These are phyloP conservation scores for Lactuca saligna DNA, from an alignment of 129 eudicot genomes.

Conservation along the genomic window DNA sequence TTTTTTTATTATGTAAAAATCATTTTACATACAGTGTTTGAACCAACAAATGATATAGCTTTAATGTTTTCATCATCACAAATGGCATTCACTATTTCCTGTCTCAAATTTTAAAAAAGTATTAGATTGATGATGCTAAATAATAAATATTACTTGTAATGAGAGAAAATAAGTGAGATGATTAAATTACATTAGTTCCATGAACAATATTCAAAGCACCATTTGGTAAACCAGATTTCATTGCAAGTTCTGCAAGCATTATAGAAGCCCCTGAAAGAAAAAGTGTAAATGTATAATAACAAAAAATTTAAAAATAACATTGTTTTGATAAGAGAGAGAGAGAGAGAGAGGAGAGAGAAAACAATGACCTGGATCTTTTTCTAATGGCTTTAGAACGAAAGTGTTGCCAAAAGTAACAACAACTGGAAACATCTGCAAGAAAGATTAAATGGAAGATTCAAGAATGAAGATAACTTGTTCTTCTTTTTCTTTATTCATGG, in stretches of 20 bases:
- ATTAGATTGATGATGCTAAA: conserved; percentile 4
- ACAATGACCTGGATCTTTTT: conserved; percentile 75
- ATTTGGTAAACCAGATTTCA: conserved; percentile 93
- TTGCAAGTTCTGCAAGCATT: conserved; percentile 90
- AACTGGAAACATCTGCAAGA: conserved; percentile 89
- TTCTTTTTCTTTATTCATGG: too few relatives aligned
- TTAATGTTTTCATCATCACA: conserved; percentile 95
- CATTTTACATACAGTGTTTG: conserved; percentile 77
- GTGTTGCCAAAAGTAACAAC: conserved; percentile 85
- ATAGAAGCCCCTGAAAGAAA: conserved; percentile 83
- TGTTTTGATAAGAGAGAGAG: too few relatives aligned
- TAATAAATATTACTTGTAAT: too few relatives aligned
- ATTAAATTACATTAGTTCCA: conserved; percentile 75
- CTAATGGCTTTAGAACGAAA: conserved; percentile 72
- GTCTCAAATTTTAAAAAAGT: conserved; percentile 35
- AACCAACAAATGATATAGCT: conserved; percentile 98
- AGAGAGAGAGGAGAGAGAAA: conserved; percentile 1
- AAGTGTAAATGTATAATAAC: not conserved
- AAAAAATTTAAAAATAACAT: too few relatives aligned
- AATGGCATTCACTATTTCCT: conserved; percentile 94
- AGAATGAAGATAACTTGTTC: conserved; percentile 3
- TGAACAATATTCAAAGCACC: conserved; percentile 95
- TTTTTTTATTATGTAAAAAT: too few relatives aligned
- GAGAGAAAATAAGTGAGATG: not conserved
- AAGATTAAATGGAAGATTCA: conserved; percentile 16